phyloP scores from a whole-genome alignment of 2,329 filamentous ascomycete species.

The Alternaria triticimaculans region DNA sequence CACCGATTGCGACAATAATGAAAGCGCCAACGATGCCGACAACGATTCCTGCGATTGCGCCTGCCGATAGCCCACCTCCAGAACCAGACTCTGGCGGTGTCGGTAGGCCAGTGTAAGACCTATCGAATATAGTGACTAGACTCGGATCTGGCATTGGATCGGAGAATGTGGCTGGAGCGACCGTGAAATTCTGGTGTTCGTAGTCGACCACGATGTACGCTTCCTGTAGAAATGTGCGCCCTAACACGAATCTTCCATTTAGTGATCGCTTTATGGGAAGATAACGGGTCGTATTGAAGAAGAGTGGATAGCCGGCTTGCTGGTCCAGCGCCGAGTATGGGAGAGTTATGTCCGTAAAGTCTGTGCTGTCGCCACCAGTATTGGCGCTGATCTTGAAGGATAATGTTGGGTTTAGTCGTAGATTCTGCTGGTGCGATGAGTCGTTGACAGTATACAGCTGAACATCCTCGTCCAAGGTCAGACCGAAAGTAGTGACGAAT shows the following conservation, averaged over 20 bases:
- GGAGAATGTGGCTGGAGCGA: slow-evolving; percentile 34
- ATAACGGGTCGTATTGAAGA: slow-evolving; percentile 25
- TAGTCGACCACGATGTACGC: slow-evolving; percentile 49
- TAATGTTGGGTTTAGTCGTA: slow-evolving; percentile 32
- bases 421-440: slow-evolving; percentile 29
- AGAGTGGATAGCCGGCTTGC: slow-evolving; percentile 15
- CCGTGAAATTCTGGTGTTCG: slow-evolving; percentile 42
- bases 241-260: slow-evolving; percentile 34
- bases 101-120: slow-evolving; percentile 17
- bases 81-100: neutral
- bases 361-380: slow-evolving; percentile 5
- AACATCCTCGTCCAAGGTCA: slow-evolving; percentile 40
- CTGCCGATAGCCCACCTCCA: slow-evolving; percentile 26
- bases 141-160: slow-evolving; percentile 27
- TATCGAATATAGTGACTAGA: slow-evolving; percentile 35
- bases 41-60: slow-evolving; percentile 44
- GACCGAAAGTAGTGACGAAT: slow-evolving; percentile 45
- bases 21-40: slow-evolving; percentile 41
- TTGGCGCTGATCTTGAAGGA: slow-evolving; percentile 32
- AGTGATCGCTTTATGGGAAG: slow-evolving; percentile 42
- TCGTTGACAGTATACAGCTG: slow-evolving; percentile 47
- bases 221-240: slow-evolving; percentile 48
- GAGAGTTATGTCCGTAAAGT: slow-evolving; percentile 30
- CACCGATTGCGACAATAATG: slow-evolving; percentile 27
- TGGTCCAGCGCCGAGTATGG: slow-evolving; percentile 41